Base-by-base conservation (phyloP, 2,329 filamentous ascomycete species). In the Pyrenophora graminea region DNA sequence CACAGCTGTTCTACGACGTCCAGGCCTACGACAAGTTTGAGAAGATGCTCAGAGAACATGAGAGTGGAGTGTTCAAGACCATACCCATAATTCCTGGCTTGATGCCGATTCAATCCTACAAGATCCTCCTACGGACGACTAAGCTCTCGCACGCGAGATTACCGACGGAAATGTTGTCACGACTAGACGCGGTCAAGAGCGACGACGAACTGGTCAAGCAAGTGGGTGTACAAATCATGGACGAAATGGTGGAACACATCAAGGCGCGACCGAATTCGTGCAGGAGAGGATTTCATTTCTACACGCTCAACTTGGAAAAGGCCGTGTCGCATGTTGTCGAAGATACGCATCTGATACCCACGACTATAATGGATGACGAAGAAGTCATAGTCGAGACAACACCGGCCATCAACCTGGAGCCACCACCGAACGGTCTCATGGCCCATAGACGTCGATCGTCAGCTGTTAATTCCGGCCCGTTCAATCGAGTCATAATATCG, bases 71-170 rank as follows among this genome's bases (percentile, higher is more conserved):
- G 2, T 97, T 99, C 77, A 90, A 89, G 75, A 85, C 83, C 2
- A 89, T 97, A 19, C 88, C 90, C 6, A 95, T 99, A 61, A 89
- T 99, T 48, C 93, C 94, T 0, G 94, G 94, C 1, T 79, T 99
- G 65, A 97, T 99, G 92, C 94, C 94, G 10, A 91, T 99, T 45
- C 94, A 99, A 76, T 95, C 90, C 75, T 97, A 96, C 75, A 90
- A 96, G 72, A 97, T 96, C 79, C 85, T 99, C 66, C 91, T 91
- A 67, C 81, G 94, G 56, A 96, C 93, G 27, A 93, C 92, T 19
- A 99, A 97, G 76, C 82, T 99, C 37, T 96, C 91, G 71, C 91
- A 97, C 72, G 93, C 92, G 40, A 86, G 83, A 56, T 80, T 97
- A 38, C 94, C 94, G 0, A 77, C 82, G 1, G 75, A 82, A 12